Conservation (phyloP, 345 rosid genomes). For the Rhodamnia rubescens region DNA sequence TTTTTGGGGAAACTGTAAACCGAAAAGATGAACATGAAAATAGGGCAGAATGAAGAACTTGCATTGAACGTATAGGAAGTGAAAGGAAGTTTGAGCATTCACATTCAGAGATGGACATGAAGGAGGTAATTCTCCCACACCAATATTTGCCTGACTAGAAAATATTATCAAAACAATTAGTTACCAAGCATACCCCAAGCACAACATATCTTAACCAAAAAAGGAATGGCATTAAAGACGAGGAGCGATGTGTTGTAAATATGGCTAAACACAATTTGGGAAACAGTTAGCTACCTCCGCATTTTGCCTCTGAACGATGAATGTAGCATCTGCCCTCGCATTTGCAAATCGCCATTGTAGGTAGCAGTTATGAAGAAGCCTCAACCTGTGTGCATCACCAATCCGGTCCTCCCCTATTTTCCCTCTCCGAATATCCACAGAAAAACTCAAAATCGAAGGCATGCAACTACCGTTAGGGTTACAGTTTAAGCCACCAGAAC, state of each 20-base stretch:
- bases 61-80: background rate
- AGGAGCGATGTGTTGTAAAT: background rate
- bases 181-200: background rate
- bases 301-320: conserved; percentile 44
- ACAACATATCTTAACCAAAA: background rate
- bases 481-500: conserved; percentile 22
- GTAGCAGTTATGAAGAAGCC: conserved; percentile 72
- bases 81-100: background rate
- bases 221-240: background rate
- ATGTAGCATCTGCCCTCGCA: conserved; percentile 67
- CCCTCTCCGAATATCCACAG: conserved; percentile 81
- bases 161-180: background rate
- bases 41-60: background rate
- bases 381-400: conserved; percentile 66
- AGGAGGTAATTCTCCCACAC: background rate
- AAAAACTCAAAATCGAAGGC: conserved; percentile 81
- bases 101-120: background rate
- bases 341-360: conserved; percentile 86
- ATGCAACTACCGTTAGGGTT: conserved; percentile 22
- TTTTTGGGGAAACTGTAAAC: background rate
- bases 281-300: conserved; percentile 52
- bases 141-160: background rate
- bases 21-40: background rate
- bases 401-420: conserved; percentile 70
- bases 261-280: background rate